These are phyloP conservation scores for Endothia cerciana DNA, from an alignment of 2,329 filamentous ascomycete species.

Conservation along the genomic window DNA sequence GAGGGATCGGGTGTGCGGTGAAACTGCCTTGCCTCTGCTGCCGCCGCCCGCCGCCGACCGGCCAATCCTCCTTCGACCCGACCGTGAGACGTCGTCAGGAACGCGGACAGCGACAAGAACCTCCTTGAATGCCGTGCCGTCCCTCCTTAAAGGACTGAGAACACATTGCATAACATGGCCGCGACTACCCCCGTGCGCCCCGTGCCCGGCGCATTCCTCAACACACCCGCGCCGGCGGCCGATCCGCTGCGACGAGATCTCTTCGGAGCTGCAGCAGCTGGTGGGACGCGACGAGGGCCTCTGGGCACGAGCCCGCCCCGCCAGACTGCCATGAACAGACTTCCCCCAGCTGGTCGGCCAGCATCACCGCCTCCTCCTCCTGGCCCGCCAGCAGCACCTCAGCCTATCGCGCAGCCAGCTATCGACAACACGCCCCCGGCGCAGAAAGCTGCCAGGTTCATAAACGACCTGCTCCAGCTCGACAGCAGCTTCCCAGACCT, in stretches of 20 bases:
- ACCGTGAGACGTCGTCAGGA: neutral
- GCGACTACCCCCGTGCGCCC: slow-evolving; percentile 71
- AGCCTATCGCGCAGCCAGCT: slow-evolving; percentile 41
- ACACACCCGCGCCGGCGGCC: slow-evolving; percentile 67
- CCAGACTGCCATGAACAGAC: slow-evolving; percentile 18
- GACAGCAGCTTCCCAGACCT: slow-evolving; percentile 87
- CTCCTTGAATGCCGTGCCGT: neutral
- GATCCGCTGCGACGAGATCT: slow-evolving; percentile 57
- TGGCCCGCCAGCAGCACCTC: slow-evolving; percentile 42
- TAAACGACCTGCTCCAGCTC: slow-evolving; percentile 76
- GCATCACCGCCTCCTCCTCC: slow-evolving; percentile 39
- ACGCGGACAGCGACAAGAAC: neutral
- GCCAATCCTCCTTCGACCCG: neutral
- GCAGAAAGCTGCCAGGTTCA: slow-evolving; percentile 77
- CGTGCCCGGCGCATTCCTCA: slow-evolving; percentile 75
- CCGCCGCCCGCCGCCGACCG: neutral
- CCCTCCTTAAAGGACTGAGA: slow-evolving; percentile 1
- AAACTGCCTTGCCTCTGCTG: slow-evolving; percentile 13
- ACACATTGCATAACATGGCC: slow-evolving; percentile 49
- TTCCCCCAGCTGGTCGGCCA: slow-evolving; percentile 35
- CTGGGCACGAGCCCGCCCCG: slow-evolving; percentile 26
- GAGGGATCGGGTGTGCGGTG: slow-evolving; percentile 16
- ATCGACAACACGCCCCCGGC: slow-evolving; percentile 62
- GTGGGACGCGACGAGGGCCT: slow-evolving; percentile 23
- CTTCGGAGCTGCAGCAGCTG: slow-evolving; percentile 43